phyloP scores from a whole-genome alignment of 2,329 filamentous ascomycete genomes.

The Aspergillus floridensis region DNA sequence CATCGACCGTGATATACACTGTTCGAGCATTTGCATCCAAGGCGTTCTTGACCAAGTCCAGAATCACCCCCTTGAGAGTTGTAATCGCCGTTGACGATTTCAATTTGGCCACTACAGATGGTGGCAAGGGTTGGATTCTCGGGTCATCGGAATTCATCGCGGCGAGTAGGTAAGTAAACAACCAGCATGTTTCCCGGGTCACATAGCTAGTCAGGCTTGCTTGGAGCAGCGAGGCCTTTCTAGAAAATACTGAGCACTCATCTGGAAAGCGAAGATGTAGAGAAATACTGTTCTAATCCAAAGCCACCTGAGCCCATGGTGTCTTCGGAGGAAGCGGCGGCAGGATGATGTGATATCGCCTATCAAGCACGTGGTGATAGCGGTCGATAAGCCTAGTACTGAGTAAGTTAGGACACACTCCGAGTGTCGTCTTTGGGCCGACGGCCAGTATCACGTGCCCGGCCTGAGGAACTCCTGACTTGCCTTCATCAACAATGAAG shows the following conservation, averaged over 20 bases:
- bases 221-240: not conserved
- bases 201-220: not conserved
- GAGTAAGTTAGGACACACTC: too few species aligned
- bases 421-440: not conserved
- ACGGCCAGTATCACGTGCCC: conserved; percentile 10
- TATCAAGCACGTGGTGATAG: too few species aligned
- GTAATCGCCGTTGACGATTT: conserved; percentile 80
- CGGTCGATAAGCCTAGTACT: too few species aligned
- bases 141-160: conserved; percentile 26
- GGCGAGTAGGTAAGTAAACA: not conserved
- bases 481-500: not conserved
- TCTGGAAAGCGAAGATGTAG: not conserved
- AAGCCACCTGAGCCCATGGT: too few species aligned
- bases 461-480: conserved; percentile 3
- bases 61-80: conserved; percentile 67
- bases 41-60: conserved; percentile 76
- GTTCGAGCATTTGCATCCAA: conserved; percentile 73
- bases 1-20: conserved; percentile 71
- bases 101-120: conserved; percentile 72
- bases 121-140: conserved; percentile 66
- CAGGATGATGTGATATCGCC: too few species aligned
- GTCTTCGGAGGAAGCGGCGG: too few species aligned
- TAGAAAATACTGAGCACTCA: not conserved
- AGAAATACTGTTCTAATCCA: too few species aligned
- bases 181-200: not conserved